phyloP scores from a whole-genome alignment of 306 rosid species.

The Elaeagnus macrophylla region DNA sequence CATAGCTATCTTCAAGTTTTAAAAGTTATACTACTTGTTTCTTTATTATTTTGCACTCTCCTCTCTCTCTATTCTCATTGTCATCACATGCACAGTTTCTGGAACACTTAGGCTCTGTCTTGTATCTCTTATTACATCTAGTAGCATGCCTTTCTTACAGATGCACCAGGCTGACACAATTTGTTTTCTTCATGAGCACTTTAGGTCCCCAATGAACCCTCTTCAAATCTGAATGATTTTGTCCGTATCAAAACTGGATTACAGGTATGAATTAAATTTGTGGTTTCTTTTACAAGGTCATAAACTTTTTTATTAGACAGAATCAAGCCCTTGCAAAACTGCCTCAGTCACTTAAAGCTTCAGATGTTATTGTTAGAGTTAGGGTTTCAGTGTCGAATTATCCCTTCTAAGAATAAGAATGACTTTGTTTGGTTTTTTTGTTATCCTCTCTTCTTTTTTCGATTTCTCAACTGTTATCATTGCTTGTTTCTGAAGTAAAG shows the following conservation, averaged over 20 bases:
- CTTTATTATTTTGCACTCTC: neutral
- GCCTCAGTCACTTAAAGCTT: too few relatives aligned
- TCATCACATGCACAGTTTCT: too few relatives aligned
- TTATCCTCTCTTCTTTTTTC: too few relatives aligned
- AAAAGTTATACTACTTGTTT: constrained; percentile 11
- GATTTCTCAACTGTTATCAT: too few relatives aligned
- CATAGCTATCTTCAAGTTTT: neutral
- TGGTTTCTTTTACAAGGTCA: neutral
- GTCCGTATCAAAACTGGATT: constrained; percentile 71
- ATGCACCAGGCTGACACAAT: neutral
- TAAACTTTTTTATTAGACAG: neutral
- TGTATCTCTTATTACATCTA: constrained; percentile 13
- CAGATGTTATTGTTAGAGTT: too few relatives aligned
- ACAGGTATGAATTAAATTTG: constrained; percentile 43
- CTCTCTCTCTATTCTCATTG: constrained; percentile 3
- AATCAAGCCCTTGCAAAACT: neutral
- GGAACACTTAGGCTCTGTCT: neutral
- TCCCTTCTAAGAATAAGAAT: too few relatives aligned
- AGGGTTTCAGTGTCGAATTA: too few relatives aligned
- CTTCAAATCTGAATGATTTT: constrained; percentile 61
- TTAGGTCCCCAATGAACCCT: constrained; percentile 67
- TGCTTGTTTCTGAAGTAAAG: too few relatives aligned
- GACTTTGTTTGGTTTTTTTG: too few relatives aligned
- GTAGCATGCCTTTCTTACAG: constrained; percentile 1
- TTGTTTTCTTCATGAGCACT: constrained; percentile 11